Conservation (phyloP, 495 filamentous ascomycete species). For the Pseudomonodictys pantanalensis region DNA sequence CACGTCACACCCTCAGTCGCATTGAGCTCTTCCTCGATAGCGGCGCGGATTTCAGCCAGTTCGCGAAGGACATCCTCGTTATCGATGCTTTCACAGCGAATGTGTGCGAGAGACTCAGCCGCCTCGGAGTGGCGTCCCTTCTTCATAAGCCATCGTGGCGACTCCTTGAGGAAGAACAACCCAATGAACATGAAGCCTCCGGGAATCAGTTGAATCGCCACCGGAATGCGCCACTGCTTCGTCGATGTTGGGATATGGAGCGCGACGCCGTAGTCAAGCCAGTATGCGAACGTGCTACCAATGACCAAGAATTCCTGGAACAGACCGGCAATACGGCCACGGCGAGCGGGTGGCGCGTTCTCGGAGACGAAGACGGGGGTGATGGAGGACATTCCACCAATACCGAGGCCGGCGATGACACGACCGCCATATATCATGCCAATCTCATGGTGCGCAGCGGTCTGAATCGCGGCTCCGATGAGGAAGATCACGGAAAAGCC, state of each 20-base stretch:
- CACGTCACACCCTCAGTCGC: slow-evolving; percentile 22
- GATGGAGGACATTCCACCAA: slow-evolving; percentile 41
- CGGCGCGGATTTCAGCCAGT: slow-evolving; percentile 22
- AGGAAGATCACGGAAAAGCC: slow-evolving; percentile 30
- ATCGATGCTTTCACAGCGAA: slow-evolving; percentile 55
- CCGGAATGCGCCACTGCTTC: slow-evolving; percentile 56
- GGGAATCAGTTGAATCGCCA: slow-evolving; percentile 57
- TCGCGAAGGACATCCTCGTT: slow-evolving; percentile 54
- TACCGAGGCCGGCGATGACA: slow-evolving; percentile 42
- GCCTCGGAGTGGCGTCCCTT: slow-evolving; percentile 56
- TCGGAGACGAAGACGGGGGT: slow-evolving; percentile 47
- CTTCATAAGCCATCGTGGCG: slow-evolving; percentile 61
- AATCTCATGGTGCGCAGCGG: slow-evolving; percentile 51
- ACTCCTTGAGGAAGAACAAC: slow-evolving; percentile 56
- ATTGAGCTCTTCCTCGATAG: slow-evolving; percentile 24
- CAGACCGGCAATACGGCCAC: slow-evolving; percentile 54
- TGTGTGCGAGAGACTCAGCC: slow-evolving; percentile 58
- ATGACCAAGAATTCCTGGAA: slow-evolving; percentile 73
- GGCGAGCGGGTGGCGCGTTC: slow-evolving; percentile 41
- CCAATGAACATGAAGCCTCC: slow-evolving; percentile 50
- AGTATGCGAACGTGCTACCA: slow-evolving; percentile 64
- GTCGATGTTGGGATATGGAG: slow-evolving; percentile 43
- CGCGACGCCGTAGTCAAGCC: slow-evolving; percentile 47
- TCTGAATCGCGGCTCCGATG: slow-evolving; percentile 32
- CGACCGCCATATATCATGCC: slow-evolving; percentile 46